phyloP scores from a whole-genome alignment of 345 rosid species.

The Lepidium africanum region DNA sequence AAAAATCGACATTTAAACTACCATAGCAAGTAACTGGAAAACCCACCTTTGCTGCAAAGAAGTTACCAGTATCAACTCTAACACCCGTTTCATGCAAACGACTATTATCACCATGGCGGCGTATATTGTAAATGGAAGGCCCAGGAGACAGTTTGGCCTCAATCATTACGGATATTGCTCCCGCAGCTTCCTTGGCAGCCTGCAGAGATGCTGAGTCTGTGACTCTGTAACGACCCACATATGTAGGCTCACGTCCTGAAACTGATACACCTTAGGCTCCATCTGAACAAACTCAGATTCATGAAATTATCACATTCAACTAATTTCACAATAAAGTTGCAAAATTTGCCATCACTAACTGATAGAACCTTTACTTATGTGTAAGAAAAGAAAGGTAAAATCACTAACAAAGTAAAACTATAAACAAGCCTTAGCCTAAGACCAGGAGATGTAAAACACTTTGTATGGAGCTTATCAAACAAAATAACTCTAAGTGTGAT shows the following conservation, averaged over 20 bases:
- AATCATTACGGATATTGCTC: slow-evolving; percentile 71
- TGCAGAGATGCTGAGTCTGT: slow-evolving; percentile 72
- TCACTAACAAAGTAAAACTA: not conserved
- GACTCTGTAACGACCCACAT: slow-evolving; percentile 72
- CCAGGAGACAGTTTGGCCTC: slow-evolving; percentile 97
- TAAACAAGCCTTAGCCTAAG: not conserved
- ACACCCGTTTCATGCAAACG: slow-evolving; percentile 90
- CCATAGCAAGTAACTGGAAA: not conserved
- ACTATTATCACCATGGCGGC: slow-evolving; percentile 86
- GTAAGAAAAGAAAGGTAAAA: not conserved
- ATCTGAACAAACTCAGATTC: slow-evolving; percentile 16
- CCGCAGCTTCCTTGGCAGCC: slow-evolving; percentile 90
- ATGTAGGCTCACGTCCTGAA: slow-evolving; percentile 60
- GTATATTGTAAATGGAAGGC: slow-evolving; percentile 73
- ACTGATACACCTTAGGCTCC: slow-evolving; percentile 26
- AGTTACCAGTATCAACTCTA: slow-evolving; percentile 93
- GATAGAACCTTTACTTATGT: not conserved
- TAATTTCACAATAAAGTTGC: not conserved
- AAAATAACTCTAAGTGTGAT: not conserved
- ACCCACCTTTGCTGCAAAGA: slow-evolving; percentile 89
- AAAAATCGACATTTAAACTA: not conserved
- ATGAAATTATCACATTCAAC: not conserved
- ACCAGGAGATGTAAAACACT: not conserved
- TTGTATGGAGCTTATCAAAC: not conserved
- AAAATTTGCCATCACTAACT: not conserved